phyloP scores from a whole-genome alignment of 257 asterid species.

The Osmanthus fragrans region DNA sequence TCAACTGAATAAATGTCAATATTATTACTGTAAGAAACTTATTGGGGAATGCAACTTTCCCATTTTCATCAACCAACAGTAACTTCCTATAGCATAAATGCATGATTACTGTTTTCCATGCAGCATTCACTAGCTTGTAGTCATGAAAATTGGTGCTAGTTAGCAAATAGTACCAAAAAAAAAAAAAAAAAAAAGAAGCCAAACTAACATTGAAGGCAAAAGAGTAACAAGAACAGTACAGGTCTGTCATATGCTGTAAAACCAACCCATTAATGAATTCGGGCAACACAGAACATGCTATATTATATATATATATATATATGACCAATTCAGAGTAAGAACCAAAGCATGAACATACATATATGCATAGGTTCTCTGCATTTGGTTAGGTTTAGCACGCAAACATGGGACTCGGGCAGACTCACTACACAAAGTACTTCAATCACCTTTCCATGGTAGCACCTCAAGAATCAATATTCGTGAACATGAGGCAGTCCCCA shows the following conservation, averaged over 20 bases:
- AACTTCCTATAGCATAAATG: not conserved
- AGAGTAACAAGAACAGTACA: not conserved
- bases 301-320: no score
- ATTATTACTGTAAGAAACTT: not conserved
- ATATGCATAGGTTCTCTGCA: not conserved
- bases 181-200: no score
- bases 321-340: not conserved
- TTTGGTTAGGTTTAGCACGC: no score
- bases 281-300: not conserved
- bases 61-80: not conserved
- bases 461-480: not conserved
- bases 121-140: not conserved
- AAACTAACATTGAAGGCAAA: not conserved
- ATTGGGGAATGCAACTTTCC: not conserved
- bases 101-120: not conserved
- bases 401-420: conserved; percentile 9
- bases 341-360: not conserved
- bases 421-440: conserved; percentile 1
- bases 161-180: not conserved
- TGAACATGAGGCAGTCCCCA: not conserved
- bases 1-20: not conserved
- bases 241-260: not conserved
- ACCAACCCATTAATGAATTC: not conserved
- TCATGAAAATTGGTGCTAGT: not conserved
- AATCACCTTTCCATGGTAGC: not conserved